Base-by-base conservation (phyloP, 2,329 filamentous ascomycete species). In the Sphaceloma murrayae region DNA sequence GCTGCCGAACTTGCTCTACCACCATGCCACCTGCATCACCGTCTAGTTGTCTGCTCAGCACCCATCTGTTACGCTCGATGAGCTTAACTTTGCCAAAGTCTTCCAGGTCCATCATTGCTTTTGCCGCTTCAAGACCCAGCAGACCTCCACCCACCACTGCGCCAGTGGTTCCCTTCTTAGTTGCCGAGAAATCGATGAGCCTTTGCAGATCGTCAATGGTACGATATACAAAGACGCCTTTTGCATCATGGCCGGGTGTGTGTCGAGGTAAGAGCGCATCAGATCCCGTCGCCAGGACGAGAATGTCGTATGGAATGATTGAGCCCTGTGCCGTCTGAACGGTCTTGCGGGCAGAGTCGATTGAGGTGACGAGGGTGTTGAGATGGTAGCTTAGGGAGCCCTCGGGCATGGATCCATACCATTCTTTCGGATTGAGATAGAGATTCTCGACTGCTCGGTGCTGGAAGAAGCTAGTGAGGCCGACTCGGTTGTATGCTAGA, bases 401-500 rank as follows among this genome's bases (percentile, higher is more conserved):
- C 52, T 81, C 73, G 14, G 77, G 71, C 56, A 81, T 74, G 19
- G 74, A 72, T 16, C 74, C 67, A 55, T 88, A 88, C 85, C 87
- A 94, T 71, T 85, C 80, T 53, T 75, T 69, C 0, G 85, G 82
- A 54, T 94, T 93, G 22, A 94, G 69, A 58, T 93, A 94, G n/a
- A 94, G 62, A 52, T 87, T 84, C 63, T 94, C 85, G 30, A 91
- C 81, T 53, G 82, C 75, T 43, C 86, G 75, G 63, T 94, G 85
- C 53, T 85, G 79, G 59, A 94, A 94, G 68, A 88, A 94, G 48
- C 80, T 85, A 2, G 86, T 93, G 40, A 94, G 69, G 3, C 87
- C 87, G 21, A 94, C 87, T 47, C 88, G 79, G 60, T 94, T 94
- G 62, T 94, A 94, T 14, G 87, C 87, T 44, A 94, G 68, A 66